Percentiles rank a stretch among this genome's conserved stretches.
These are phyloP conservation scores for Verruconis gallopava DNA, from an alignment of 2,329 filamentous ascomycete genomes.

Conservation along the genomic window DNA sequence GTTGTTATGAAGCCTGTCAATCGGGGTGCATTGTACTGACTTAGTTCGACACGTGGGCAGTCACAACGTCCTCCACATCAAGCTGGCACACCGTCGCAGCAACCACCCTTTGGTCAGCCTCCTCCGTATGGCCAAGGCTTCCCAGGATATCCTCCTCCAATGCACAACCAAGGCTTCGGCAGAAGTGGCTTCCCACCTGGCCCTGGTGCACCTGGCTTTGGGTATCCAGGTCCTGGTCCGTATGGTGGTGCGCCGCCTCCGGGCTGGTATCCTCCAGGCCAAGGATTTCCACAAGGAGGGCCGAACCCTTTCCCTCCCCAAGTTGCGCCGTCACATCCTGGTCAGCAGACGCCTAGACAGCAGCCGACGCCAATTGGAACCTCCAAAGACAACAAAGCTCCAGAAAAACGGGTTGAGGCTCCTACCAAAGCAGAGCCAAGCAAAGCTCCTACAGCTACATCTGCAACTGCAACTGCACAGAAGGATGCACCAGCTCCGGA, in stretches of 20 bases:
- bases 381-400: conserved; percentile 33
- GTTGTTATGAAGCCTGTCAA: too few species aligned
- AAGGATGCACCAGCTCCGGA: conserved; percentile 48
- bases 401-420: conserved; percentile 20
- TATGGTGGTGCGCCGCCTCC: conserved; percentile 31
- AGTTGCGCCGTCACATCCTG: conserved; percentile 32
- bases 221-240: conserved; percentile 31
- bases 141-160: conserved; percentile 24
- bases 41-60: conserved; percentile 12
- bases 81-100: conserved; percentile 10
- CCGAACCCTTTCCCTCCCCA: conserved; percentile 58
- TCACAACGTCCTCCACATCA: conserved; percentile 9
- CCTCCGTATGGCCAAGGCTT: conserved; percentile 22
- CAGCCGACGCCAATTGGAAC: conserved; percentile 20
- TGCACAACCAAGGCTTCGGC: conserved; percentile 35
- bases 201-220: conserved; percentile 19
- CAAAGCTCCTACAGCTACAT: conserved; percentile 31
- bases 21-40: too few species aligned
- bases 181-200: conserved; percentile 31
- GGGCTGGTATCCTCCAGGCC: conserved; percentile 41
- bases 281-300: conserved; percentile 66
- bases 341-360: conserved; percentile 26
- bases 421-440: conserved; percentile 24
- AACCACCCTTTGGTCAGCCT: conserved; percentile 26
- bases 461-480: conserved; percentile 35